These are phyloP conservation scores for Geoglossum glabrum DNA, from an alignment of 495 filamentous ascomycete species.

Conservation along the genomic window DNA sequence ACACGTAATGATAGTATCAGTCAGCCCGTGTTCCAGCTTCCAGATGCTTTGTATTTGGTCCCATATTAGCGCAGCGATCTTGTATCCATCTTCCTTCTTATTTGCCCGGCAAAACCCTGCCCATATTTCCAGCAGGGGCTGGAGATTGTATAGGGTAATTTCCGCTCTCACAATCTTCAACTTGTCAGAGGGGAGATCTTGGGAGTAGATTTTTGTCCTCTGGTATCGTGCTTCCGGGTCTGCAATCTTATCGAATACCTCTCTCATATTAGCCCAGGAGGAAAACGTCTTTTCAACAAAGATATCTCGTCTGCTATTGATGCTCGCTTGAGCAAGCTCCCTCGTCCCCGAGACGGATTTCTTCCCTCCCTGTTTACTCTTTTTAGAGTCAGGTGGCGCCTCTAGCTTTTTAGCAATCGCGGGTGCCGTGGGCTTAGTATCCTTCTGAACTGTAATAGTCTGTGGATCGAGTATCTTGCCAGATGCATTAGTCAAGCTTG, in stretches of 20 bases:
- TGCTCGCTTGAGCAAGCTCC: slow-evolving; percentile 4
- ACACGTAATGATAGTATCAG: slow-evolving; percentile 10
- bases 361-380: slow-evolving; percentile 7
- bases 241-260: slow-evolving; percentile 13
- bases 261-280: slow-evolving; percentile 17
- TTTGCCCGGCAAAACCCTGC: slow-evolving; percentile 12
- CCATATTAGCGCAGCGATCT: slow-evolving; percentile 16
- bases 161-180: slow-evolving; percentile 17
- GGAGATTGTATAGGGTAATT: slow-evolving; percentile 20
- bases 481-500: slow-evolving; percentile 42
- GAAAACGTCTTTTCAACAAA: slow-evolving; percentile 14
- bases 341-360: slow-evolving; percentile 7
- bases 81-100: slow-evolving; percentile 14
- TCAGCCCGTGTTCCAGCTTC: slow-evolving; percentile 13
- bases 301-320: slow-evolving; percentile 10
- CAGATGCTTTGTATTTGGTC: slow-evolving; percentile 9
- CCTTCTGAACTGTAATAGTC: slow-evolving; percentile 27
- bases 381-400: not conserved
- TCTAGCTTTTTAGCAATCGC: slow-evolving; percentile 1
- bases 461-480: slow-evolving; percentile 45
- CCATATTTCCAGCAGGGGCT: slow-evolving; percentile 18
- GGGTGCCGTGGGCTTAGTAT: slow-evolving; percentile 2
- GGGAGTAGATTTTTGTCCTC: slow-evolving; percentile 16
- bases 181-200: slow-evolving; percentile 12
- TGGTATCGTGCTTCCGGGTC: slow-evolving; percentile 15